phyloP scores from a whole-genome alignment of 2,329 filamentous ascomycete species.

The Dactylonectria macrodidyma region DNA sequence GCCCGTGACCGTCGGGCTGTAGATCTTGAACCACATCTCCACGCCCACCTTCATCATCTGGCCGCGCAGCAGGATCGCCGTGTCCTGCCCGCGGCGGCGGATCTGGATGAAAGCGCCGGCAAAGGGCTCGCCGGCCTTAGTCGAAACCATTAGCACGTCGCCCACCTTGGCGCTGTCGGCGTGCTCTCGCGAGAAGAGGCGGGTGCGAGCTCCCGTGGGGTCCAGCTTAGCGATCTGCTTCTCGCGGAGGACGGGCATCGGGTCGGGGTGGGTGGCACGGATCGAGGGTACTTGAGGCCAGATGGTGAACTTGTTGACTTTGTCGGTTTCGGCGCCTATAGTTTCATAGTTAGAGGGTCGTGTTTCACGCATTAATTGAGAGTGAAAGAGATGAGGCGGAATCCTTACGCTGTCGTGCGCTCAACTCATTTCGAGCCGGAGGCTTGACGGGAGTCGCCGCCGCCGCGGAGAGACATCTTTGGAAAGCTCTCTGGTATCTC shows the following conservation, averaged over 20 bases:
- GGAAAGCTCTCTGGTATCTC: slow-evolving; percentile 62
- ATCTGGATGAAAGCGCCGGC: slow-evolving; percentile 91
- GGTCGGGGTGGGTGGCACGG: slow-evolving; percentile 72
- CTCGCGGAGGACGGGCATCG: slow-evolving; percentile 76
- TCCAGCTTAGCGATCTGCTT: slow-evolving; percentile 84
- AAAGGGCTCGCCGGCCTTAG: slow-evolving; percentile 87
- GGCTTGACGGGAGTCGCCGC: slow-evolving; percentile 40
- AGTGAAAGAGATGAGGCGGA: not conserved
- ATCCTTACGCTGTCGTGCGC: slow-evolving; percentile 54
- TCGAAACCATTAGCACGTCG: slow-evolving; percentile 92
- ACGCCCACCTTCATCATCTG: slow-evolving; percentile 89
- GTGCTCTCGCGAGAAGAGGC: slow-evolving; percentile 85
- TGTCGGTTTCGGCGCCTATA: slow-evolving; percentile 53
- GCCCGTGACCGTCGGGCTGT: slow-evolving; percentile 88
- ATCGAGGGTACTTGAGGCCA: slow-evolving; percentile 71
- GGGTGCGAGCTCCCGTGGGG: slow-evolving; percentile 84
- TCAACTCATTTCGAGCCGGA: slow-evolving; percentile 46
- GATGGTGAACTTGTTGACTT: slow-evolving; percentile 62
- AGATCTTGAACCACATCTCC: slow-evolving; percentile 98
- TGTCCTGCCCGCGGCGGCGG: slow-evolving; percentile 89
- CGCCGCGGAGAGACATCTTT: slow-evolving; percentile 65
- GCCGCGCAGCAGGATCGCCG: slow-evolving; percentile 87
- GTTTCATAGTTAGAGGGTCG: slow-evolving; percentile 31
- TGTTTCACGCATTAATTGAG: not conserved
- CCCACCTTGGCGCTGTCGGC: slow-evolving; percentile 85